Percentiles rank a stretch among this genome's conserved stretches.
Evolutionary conservation across 2,329 filamentous ascomycete species (phyloP).

Genomic region (Cryphonectria nitschkei): DNA sequence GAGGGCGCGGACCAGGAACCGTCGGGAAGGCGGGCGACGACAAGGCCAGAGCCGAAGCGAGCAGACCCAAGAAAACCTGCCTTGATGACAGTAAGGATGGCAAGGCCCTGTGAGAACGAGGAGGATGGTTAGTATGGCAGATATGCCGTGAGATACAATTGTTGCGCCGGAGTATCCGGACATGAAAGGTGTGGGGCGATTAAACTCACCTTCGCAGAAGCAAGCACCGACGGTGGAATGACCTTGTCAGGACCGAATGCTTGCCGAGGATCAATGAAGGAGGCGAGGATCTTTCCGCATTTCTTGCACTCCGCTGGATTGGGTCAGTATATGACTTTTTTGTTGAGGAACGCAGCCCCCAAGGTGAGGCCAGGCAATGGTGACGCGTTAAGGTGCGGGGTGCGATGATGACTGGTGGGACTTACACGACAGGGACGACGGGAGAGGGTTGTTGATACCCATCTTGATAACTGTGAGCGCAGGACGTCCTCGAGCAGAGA

Average conservation of each 20-base stretch:
- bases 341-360: not conserved
- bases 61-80: constrained; percentile 84
- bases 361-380: not conserved
- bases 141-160: not conserved
- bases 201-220: constrained; percentile 77
- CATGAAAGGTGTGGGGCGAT: constrained; percentile 12
- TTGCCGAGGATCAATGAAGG: constrained; percentile 92
- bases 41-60: constrained; percentile 79
- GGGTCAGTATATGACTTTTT: constrained; percentile 12
- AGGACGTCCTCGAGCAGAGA: not conserved
- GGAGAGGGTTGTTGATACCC: constrained; percentile 69
- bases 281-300: constrained; percentile 91
- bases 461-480: constrained; percentile 41
- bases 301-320: constrained; percentile 91
- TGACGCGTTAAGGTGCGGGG: constrained; percentile 7
- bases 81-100: constrained; percentile 84
- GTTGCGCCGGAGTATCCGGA: not conserved
- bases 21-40: constrained; percentile 77
- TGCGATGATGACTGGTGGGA: constrained; percentile 36
- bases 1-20: constrained; percentile 81
- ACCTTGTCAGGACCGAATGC: constrained; percentile 96
- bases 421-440: constrained; percentile 71
- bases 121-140: not conserved
- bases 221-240: constrained; percentile 87
- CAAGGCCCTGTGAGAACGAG: constrained; percentile 62